phyloP scores from a whole-genome alignment of 1,284 basidiomycete genomes.

The Uromyces viciae-fabae region DNA sequence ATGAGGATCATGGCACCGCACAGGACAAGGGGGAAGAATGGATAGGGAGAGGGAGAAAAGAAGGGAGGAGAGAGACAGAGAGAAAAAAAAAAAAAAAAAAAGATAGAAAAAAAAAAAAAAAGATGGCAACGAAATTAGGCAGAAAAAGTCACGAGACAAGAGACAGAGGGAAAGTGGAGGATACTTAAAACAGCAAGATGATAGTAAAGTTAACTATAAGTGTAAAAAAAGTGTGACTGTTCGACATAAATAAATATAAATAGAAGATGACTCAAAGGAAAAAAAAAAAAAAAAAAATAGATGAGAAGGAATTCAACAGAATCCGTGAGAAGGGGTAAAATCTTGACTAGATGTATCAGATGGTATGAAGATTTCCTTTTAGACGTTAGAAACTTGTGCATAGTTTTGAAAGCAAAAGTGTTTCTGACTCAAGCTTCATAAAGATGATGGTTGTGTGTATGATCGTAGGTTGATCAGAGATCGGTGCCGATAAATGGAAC shows the following conservation, averaged over 20 bases:
- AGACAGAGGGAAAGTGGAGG: slow-evolving; percentile 4
- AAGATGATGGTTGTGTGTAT: no score
- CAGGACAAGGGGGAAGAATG: slow-evolving; percentile 11
- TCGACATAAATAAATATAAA: background rate
- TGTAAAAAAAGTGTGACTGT: background rate
- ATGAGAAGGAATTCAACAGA: background rate
- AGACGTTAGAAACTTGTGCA: no score
- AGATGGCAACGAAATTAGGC: background rate
- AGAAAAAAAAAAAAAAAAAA: slow-evolving; percentile 15
- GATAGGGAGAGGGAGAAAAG: background rate
- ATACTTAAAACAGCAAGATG: background rate
- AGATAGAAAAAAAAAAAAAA: slow-evolving; percentile 4
- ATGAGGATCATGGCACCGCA: slow-evolving; percentile 42
- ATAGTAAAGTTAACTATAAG: background rate
- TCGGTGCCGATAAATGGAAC: no score
- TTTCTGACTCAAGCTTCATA: no score
- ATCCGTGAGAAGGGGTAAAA: slow-evolving; percentile 8
- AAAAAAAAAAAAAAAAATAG: background rate
- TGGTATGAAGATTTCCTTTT: slow-evolving; percentile 3
- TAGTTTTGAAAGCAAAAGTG: no score
- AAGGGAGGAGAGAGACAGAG: slow-evolving; percentile 4
- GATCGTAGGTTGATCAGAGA: no score
- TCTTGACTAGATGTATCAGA: background rate
- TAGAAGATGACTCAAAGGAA: background rate
- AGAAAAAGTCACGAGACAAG: background rate